Base-by-base conservation (phyloP, 2,329 filamentous ascomycete genomes). In the Aspergillus chevalieri region DNA sequence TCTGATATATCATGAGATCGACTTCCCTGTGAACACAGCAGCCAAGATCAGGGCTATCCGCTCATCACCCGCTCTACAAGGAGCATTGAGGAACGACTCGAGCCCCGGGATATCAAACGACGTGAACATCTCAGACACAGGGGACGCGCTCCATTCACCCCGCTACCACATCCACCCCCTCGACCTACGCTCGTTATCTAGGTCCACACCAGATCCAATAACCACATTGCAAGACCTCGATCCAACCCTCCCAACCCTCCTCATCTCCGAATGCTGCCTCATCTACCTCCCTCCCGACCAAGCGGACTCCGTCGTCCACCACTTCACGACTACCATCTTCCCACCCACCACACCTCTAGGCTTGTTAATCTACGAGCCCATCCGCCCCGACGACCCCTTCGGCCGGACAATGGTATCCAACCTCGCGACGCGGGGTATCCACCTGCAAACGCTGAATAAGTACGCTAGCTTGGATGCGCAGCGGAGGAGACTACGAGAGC, bases 211-310 rank as follows among this genome's bases (percentile, higher is more conserved):
- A 22, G 15, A 34, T 22, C 26, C 51, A 19, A 42, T 48, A n/a
- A 22, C 50, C 9, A 45, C 46, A 14, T 63, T 81, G 4, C 58
- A 62, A 17, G 77, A 77, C 57, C 82, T 73, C 58, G 80, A 73
- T 63, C 70, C 57, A 60, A 81, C 64, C 21, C 60, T 88, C 0
- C 89, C 93, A 0, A 98, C 93, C 0, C 73, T 98, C 7, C 71
- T 98, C 21, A 78, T 98, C 6, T 97, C 92, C 0, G 93, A 98
- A 69, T 97, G 93, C 76, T 98, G 93, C 65, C 79, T 98, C 28
- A 89, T 93, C 66, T 98, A 98, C 63, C 79, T 98, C 1, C 78
- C 84, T 7, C 78, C 84, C 0, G 61, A 77, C 0, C 78, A 84
- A 46, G 85, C 90, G 0, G 75, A 78, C 34, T 70, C 73, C 1